phyloP scores from a whole-genome alignment of 78 protist genomes.

The Speleostelium caveatum region DNA sequence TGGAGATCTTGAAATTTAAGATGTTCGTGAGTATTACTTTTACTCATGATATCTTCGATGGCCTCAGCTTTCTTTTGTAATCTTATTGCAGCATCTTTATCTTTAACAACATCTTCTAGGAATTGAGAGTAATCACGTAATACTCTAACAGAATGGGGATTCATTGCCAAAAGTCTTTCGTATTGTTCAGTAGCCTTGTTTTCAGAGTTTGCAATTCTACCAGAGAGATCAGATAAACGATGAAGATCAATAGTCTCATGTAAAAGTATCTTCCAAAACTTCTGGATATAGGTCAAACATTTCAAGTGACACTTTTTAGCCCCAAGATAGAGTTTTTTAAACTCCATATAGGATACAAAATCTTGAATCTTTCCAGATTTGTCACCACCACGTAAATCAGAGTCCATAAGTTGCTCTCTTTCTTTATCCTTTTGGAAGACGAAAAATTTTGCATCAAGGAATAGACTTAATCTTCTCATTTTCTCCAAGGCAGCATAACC shows the following conservation, averaged over 20 bases:
- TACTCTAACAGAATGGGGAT: slow-evolving; percentile 70
- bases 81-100: background rate
- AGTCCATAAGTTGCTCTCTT: slow-evolving; percentile 71
- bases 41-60: slow-evolving; percentile 48
- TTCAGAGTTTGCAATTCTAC: slow-evolving; percentile 62
- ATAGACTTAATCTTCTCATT: slow-evolving; percentile 34
- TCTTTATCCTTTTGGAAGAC: slow-evolving; percentile 65
- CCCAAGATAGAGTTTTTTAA: slow-evolving; percentile 62
- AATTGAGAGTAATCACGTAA: slow-evolving; percentile 65
- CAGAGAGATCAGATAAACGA: slow-evolving; percentile 34
- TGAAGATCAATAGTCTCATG: slow-evolving; percentile 64
- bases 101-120: slow-evolving; percentile 69
- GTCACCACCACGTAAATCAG: slow-evolving; percentile 53
- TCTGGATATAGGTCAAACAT: slow-evolving; percentile 32
- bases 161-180: slow-evolving; percentile 45
- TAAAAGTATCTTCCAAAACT: slow-evolving; percentile 34
- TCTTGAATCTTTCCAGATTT: slow-evolving; percentile 52
- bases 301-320: slow-evolving; percentile 33
- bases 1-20: background rate
- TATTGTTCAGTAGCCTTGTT: slow-evolving; percentile 46
- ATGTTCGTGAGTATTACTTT: slow-evolving; percentile 13
- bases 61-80: slow-evolving; percentile 45
- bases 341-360: slow-evolving; percentile 69
- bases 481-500: slow-evolving; percentile 73
- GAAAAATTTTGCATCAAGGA: slow-evolving; percentile 50